Conservation (phyloP, 75 land plant genomes). For the Sequoiadendron giganteum region DNA sequence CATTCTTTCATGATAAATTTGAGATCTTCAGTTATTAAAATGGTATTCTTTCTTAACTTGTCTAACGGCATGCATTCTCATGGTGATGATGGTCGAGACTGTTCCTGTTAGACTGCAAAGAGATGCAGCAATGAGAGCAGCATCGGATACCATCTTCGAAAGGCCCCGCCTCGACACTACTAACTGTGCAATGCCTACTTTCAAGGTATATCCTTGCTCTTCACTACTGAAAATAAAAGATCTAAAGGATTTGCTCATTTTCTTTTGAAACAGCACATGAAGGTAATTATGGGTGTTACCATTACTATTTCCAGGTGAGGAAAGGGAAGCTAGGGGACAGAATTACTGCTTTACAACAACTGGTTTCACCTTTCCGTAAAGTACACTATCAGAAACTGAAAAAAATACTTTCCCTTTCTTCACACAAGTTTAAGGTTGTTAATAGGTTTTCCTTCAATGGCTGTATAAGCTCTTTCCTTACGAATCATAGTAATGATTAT, state of each 20-base stretch:
- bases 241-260: background rate
- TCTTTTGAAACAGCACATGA: background rate
- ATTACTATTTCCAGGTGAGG: constrained; percentile 26
- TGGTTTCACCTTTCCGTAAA: constrained; percentile 66
- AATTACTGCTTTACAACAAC: constrained; percentile 55
- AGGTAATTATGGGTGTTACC: background rate
- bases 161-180: background rate
- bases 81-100: background rate
- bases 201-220: background rate
- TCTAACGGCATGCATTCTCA: background rate
- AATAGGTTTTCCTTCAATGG: no score
- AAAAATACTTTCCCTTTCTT: background rate
- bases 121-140: background rate
- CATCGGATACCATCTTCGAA: background rate
- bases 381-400: constrained; percentile 8
- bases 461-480: no score
- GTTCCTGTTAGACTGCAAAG: background rate
- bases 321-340: constrained; percentile 61
- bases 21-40: background rate
- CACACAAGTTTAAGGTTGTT: no score
- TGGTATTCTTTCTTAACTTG: background rate
- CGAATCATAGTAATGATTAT: no score
- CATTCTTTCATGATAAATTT: background rate
- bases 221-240: background rate
- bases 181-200: background rate